Evolutionary conservation across 352 stramenopile genomes (phyloP), one percentile per base, ranked within the genome.

Genomic region (Globisporangium paddicum): DNA sequence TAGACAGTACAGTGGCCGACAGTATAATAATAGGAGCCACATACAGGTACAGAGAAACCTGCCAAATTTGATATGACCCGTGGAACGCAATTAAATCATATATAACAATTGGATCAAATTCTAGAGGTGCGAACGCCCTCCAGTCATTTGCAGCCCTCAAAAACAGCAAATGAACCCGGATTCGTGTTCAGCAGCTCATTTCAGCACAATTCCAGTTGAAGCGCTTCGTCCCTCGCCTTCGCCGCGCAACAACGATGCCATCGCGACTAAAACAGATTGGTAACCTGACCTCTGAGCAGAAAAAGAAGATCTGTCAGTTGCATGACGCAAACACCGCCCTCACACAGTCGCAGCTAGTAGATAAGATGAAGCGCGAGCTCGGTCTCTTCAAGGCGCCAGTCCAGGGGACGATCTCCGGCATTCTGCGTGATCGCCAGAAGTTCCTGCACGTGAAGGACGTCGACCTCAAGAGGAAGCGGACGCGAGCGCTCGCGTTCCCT

Each of bases 11-110:
- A n/a, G n/a, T n/a, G n/a, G n/a, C n/a, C n/a, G n/a, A n/a, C n/a
- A n/a, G n/a, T n/a, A n/a, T n/a, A n/a, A n/a, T n/a, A n/a, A n/a
- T n/a, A n/a, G n/a, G n/a, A n/a, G n/a, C n/a, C n/a, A n/a, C n/a
- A n/a, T n/a, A n/a, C n/a, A n/a, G n/a, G n/a, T n/a, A n/a, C n/a
- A n/a, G n/a, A n/a, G n/a, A n/a, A n/a, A n/a, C n/a, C n/a, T n/a
- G n/a, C n/a, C n/a, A n/a, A n/a, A n/a, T n/a, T n/a, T 35, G 41
- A 47, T 25, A 46, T 11, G 6, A 46, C n/a, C 40, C n/a, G 18
- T 46, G 40, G 40, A 46, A 46, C 40, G 18, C 40, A 46, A 46
- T 46, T 46, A n/a, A 13, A 25, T 46, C 40, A 46, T 46, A 46
- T 46, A 46, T 46, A 46, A 26, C 40, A 46, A 25, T 46, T 46